Percentiles rank a stretch among this genome's conserved stretches.
Conservation (phyloP, 305 asterid genomes). For the Salvia sclarea region DNA sequence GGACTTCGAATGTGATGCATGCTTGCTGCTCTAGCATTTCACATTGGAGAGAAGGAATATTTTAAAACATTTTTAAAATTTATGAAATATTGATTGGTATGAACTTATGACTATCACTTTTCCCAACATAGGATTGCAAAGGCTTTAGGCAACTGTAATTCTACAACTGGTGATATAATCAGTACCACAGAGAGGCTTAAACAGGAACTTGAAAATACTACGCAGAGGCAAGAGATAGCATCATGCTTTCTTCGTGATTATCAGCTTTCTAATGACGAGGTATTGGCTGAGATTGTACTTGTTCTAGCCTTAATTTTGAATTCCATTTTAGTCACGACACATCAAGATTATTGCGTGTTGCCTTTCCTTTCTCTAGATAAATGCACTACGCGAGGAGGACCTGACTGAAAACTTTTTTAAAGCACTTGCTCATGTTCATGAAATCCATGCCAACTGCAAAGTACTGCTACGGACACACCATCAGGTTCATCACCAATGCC, state of each 20-base stretch:
- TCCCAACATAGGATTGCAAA: slow-evolving; percentile 65
- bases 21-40: slow-evolving; percentile 15
- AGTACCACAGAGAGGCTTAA: slow-evolving; percentile 97
- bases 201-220: slow-evolving; percentile 89
- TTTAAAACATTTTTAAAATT: not conserved
- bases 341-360: slow-evolving; percentile 25
- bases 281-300: slow-evolving; percentile 30
- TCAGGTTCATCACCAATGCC: slow-evolving; percentile 60
- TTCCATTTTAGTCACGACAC: slow-evolving; percentile 16
- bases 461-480: slow-evolving; percentile 93
- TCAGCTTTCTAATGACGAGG: slow-evolving; percentile 97
- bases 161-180: slow-evolving; percentile 92
- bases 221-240: slow-evolving; percentile 93
- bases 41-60: not conserved
- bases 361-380: slow-evolving; percentile 56
- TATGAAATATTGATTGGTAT: slow-evolving; percentile 11
- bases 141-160: slow-evolving; percentile 85
- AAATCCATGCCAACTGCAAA: slow-evolving; percentile 95
- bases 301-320: slow-evolving; percentile 13
- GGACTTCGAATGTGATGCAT: slow-evolving; percentile 17
- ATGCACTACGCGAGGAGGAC: slow-evolving; percentile 90
- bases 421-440: slow-evolving; percentile 98
- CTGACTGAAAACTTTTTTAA: slow-evolving; percentile 80
- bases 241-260: slow-evolving; percentile 96
- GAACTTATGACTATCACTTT: slow-evolving; percentile 16